Conservation (phyloP, 108 stramenopile genomes). For the Skeletonema menzelii region DNA sequence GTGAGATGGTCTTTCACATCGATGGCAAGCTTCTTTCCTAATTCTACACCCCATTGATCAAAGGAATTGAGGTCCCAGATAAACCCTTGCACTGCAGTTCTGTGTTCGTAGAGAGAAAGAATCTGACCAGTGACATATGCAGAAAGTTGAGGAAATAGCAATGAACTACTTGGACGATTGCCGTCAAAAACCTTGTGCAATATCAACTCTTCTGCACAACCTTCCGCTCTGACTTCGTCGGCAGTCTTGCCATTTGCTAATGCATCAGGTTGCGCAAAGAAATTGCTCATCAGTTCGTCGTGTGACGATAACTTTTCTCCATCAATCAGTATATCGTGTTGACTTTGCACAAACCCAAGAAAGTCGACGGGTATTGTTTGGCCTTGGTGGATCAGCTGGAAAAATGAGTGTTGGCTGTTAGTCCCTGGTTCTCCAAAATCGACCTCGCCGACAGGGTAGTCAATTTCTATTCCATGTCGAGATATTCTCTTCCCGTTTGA, state of each 20-base stretch:
- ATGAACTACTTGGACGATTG: slow-evolving; percentile 94
- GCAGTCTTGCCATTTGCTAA: slow-evolving; percentile 91
- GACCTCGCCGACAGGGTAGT: slow-evolving; percentile 94
- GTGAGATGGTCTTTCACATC: slow-evolving; percentile 77
- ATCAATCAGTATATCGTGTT: slow-evolving; percentile 83
- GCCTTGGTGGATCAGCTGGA: slow-evolving; percentile 99
- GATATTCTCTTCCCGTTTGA: slow-evolving; percentile 90
- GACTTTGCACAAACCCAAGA: slow-evolving; percentile 90
- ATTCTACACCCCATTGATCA: slow-evolving; percentile 99
- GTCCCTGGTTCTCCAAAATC: slow-evolving; percentile 99
- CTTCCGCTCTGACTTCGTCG: slow-evolving; percentile 93
- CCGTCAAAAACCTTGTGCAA: slow-evolving; percentile 96
- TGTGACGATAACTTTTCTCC: slow-evolving; percentile 94
- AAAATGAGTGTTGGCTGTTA: slow-evolving; percentile 99
- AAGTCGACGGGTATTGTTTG: slow-evolving; percentile 97
- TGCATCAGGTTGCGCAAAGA: slow-evolving; percentile 99
- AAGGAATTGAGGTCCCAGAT: slow-evolving; percentile 99
- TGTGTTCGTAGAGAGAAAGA: slow-evolving; percentile 96
- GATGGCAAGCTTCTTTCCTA: slow-evolving; percentile 97
- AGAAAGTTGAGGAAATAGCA: slow-evolving; percentile 93
- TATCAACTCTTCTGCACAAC: slow-evolving; percentile 85
- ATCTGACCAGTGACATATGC: slow-evolving; percentile 95
- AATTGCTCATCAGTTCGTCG: slow-evolving; percentile 99
- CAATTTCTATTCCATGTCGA: slow-evolving; percentile 80
- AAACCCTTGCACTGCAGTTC: slow-evolving; percentile 99